Evolutionary conservation across 2,329 filamentous ascomycete genomes (phyloP).

Genomic region (Paraconiothyrium sp.): DNA sequence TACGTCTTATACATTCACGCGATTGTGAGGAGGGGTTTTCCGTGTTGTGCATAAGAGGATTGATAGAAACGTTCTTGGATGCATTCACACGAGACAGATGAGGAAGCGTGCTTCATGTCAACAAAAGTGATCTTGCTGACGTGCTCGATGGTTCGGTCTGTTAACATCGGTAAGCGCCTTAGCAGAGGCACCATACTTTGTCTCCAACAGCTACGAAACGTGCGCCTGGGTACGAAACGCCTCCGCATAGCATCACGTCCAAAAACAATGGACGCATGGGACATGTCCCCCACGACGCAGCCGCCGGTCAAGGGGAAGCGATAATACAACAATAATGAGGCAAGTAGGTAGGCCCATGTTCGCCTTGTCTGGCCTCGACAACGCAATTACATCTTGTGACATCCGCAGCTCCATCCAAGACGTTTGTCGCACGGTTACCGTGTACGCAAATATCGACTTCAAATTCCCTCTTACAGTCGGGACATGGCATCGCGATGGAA

Average conservation of each 20-base stretch:
- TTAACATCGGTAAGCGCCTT: neutral
- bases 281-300: neutral
- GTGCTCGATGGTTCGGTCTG: neutral
- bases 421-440: neutral
- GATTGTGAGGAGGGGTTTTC: neutral
- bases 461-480: too few species aligned
- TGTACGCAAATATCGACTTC: neutral
- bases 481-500: neutral
- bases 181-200: neutral
- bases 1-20: neutral
- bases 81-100: too few species aligned
- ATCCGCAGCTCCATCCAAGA: neutral
- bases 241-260: neutral
- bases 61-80: too few species aligned
- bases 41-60: neutral
- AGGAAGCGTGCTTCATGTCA: too few species aligned
- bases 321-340: neutral
- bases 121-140: neutral
- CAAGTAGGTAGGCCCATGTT: neutral
- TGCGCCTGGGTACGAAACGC: neutral
- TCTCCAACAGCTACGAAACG: neutral
- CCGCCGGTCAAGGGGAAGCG: neutral
- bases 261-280: neutral
- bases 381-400: neutral
- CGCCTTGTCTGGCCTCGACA: neutral